These are phyloP conservation scores for Pinus tabuliformis DNA, from an alignment of 75 land plant species.

Conservation along the genomic window DNA sequence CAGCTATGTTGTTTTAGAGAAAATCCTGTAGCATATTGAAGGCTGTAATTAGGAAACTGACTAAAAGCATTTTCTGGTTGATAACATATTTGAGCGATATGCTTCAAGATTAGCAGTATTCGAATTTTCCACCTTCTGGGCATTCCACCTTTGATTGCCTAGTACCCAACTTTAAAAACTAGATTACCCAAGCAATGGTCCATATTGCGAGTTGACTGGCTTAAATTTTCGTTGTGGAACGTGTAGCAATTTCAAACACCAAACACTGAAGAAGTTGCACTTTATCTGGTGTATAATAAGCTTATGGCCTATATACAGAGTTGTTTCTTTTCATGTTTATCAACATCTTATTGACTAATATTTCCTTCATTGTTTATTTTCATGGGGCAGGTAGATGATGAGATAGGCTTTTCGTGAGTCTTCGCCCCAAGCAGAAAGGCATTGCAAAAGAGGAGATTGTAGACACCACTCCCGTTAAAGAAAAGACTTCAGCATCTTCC, in stretches of 20 bases:
- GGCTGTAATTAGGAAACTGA: too few relatives aligned
- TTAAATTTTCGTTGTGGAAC: background rate
- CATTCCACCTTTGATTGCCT: background rate
- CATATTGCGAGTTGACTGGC: background rate
- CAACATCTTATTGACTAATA: background rate
- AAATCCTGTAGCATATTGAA: too few relatives aligned
- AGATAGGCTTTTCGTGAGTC: constrained; percentile 58
- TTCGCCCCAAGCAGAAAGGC: constrained; percentile 81
- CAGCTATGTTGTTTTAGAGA: too few relatives aligned
- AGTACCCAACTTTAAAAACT: background rate
- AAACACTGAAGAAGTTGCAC: background rate
- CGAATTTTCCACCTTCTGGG: too few relatives aligned
- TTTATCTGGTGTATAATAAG: background rate
- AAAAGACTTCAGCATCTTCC: constrained; percentile 35
- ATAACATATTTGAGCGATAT: too few relatives aligned
- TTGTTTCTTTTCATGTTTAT: background rate
- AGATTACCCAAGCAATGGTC: background rate
- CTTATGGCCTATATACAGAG: background rate
- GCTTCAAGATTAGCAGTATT: too few relatives aligned
- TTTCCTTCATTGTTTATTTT: background rate
- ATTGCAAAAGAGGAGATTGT: constrained; percentile 70
- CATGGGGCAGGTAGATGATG: constrained; percentile 48
- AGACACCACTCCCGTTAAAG: constrained; percentile 68
- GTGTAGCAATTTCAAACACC: background rate
- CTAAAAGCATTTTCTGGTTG: too few relatives aligned